phyloP scores from a whole-genome alignment of 495 filamentous ascomycete genomes.

The Podospora pseudopauciseta region DNA sequence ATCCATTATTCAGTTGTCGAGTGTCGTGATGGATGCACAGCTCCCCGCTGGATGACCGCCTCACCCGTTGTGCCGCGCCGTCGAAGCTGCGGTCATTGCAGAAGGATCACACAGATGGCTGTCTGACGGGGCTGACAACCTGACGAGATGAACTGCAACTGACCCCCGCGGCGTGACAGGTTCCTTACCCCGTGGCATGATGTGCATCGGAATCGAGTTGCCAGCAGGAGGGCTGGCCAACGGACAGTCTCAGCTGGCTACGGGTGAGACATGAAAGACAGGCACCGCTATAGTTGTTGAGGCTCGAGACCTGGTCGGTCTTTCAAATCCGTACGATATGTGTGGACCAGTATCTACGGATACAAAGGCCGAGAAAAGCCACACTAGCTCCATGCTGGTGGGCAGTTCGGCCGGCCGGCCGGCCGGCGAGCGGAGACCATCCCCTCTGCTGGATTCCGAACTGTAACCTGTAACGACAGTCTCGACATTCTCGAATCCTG shows the following conservation, averaged over 20 bases:
- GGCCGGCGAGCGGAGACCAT: neutral
- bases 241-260: neutral
- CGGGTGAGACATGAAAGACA: neutral
- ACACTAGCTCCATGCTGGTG: neutral
- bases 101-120: slow-evolving; percentile 2
- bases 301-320: neutral
- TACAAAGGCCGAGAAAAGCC: neutral
- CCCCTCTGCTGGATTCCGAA: neutral
- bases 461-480: neutral
- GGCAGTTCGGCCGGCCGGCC: neutral
- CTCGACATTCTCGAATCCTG: neutral
- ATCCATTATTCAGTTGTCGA: neutral
- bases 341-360: neutral
- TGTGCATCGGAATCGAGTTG: slow-evolving; percentile 25
- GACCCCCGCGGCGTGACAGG: slow-evolving; percentile 22
- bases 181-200: slow-evolving; percentile 25
- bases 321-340: neutral
- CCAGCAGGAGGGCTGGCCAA: too few relatives aligned
- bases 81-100: slow-evolving; percentile 3
- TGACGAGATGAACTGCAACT: neutral
- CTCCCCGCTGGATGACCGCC: neutral
- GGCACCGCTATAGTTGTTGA: neutral
- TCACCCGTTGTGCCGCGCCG: slow-evolving; percentile 7
- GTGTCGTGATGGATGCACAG: neutral
- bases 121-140: neutral